Evolutionary conservation across 2,329 filamentous ascomycete species (phyloP).

Genomic region (Aureobasidium sp.): DNA sequence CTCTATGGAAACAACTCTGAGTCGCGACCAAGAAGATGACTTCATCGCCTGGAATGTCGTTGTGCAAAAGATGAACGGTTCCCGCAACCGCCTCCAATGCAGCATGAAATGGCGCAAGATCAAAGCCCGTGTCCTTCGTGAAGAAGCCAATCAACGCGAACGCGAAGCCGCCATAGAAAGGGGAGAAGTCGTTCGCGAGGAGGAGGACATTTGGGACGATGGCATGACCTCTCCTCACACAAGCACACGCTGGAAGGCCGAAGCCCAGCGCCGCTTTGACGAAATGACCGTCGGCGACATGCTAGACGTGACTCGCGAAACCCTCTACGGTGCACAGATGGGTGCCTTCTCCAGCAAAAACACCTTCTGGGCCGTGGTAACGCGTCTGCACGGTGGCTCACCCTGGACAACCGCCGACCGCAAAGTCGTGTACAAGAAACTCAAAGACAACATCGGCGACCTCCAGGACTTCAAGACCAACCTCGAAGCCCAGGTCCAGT

Average conservation of each 20-base stretch:
- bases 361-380: slow-evolving; percentile 11
- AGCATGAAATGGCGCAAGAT: slow-evolving; percentile 56
- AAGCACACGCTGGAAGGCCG: not conserved
- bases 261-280: slow-evolving; percentile 1
- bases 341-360: not conserved
- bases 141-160: slow-evolving; percentile 18
- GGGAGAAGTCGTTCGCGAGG: not conserved
- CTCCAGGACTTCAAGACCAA: not conserved
- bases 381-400: not conserved
- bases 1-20: slow-evolving; percentile 20
- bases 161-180: not conserved
- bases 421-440: slow-evolving; percentile 1
- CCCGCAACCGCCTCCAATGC: slow-evolving; percentile 59
- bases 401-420: slow-evolving; percentile 10
- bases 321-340: slow-evolving; percentile 2
- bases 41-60: slow-evolving; percentile 59
- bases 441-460: not conserved
- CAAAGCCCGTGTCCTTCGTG: slow-evolving; percentile 18
- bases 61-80: slow-evolving; percentile 52
- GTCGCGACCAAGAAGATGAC: slow-evolving; percentile 38
- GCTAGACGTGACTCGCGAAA: slow-evolving; percentile 11
- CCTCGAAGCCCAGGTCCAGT: not conserved
- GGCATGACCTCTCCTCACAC: not conserved
- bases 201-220: not conserved
- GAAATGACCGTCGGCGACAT: slow-evolving; percentile 13